A percentile compares a stretch with the other conserved stretches of the same genome.
Evolutionary conservation across 2,329 filamentous ascomycete genomes (phyloP).

Genomic region (Neopestalotiopsis clavispora): DNA sequence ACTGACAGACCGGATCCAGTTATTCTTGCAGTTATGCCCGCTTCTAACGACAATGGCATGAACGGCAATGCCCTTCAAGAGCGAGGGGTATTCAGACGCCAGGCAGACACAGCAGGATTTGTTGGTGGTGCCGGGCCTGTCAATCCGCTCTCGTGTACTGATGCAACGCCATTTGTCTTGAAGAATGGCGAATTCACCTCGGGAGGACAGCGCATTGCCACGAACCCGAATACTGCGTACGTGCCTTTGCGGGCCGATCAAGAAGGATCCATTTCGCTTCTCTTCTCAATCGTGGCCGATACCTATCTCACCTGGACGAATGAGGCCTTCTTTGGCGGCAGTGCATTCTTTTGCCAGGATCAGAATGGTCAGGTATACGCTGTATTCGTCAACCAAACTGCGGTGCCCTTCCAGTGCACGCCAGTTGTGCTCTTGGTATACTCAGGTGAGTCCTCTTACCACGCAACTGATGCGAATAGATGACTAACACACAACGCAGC

Average conservation of each 20-base stretch:
- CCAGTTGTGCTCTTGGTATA: neutral
- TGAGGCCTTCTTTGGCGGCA: neutral
- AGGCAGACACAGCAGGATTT: neutral
- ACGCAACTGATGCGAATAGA: neutral
- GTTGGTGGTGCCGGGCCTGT: neutral
- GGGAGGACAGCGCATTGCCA: neutral
- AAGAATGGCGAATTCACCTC: neutral
- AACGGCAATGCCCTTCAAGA: neutral
- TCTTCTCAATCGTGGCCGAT: neutral
- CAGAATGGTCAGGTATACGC: neutral
- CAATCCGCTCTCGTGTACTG: neutral
- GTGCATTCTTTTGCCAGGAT: slow-evolving; percentile 6
- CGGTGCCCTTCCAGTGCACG: neutral
- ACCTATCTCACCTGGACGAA: neutral
- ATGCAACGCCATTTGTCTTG: neutral
- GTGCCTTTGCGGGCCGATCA: neutral
- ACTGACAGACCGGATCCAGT: neutral
- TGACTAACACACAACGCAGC: neutral
- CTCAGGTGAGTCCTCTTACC: neutral
- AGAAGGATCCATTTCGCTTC: neutral
- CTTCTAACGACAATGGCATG: neutral
- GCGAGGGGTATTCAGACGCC: neutral
- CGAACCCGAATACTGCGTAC: neutral
- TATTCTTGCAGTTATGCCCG: neutral
- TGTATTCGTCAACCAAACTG: neutral